Percentiles rank a stretch among this genome's conserved stretches.
Evolutionary conservation across 192 early-diverging fungal species (phyloP).

Genomic region (Fimicolochytrium jonesii): DNA sequence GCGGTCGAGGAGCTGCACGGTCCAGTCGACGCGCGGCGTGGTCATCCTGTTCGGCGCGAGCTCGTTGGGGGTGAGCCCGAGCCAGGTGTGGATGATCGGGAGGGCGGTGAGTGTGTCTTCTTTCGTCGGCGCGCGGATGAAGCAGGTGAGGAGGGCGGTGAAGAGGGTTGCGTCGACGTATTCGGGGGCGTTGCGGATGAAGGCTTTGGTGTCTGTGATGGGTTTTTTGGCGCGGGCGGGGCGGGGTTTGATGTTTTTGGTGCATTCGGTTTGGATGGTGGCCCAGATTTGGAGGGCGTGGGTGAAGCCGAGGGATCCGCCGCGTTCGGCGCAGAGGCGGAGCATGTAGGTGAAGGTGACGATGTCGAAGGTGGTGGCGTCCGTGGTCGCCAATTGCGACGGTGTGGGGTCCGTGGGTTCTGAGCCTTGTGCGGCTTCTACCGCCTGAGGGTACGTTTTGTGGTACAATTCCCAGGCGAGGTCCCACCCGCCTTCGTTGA

Average conservation of each 20-base stretch:
- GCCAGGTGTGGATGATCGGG: neutral
- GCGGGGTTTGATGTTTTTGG: neutral
- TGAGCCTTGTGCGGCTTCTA: too few relatives aligned
- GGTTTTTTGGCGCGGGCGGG: neutral
- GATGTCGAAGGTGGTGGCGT: conserved; percentile 6
- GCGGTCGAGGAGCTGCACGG: too few relatives aligned
- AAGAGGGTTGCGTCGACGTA: conserved; percentile 3
- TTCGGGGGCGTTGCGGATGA: too few relatives aligned
- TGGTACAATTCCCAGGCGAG: conserved; percentile 15
- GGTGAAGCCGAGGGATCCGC: too few relatives aligned
- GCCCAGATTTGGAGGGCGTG: too few relatives aligned
- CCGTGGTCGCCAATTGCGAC: neutral
- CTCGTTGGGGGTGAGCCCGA: conserved; percentile 1
- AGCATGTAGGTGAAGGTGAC: conserved; percentile 3
- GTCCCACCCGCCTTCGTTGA: conserved; percentile 15
- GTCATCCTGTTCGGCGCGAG: too few relatives aligned
- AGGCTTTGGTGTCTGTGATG: neutral
- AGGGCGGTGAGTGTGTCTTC: neutral
- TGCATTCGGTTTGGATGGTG: too few relatives aligned
- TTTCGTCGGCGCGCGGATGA: conserved; percentile 5
- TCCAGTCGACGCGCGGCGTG: too few relatives aligned
- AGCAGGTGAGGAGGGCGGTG: conserved; percentile 5
- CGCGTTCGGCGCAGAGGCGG: neutral
- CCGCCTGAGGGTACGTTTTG: neutral
- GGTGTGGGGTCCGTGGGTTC: neutral